phyloP scores from a whole-genome alignment of 2,329 filamentous ascomycete genomes.

The Fusarium staphyleae region DNA sequence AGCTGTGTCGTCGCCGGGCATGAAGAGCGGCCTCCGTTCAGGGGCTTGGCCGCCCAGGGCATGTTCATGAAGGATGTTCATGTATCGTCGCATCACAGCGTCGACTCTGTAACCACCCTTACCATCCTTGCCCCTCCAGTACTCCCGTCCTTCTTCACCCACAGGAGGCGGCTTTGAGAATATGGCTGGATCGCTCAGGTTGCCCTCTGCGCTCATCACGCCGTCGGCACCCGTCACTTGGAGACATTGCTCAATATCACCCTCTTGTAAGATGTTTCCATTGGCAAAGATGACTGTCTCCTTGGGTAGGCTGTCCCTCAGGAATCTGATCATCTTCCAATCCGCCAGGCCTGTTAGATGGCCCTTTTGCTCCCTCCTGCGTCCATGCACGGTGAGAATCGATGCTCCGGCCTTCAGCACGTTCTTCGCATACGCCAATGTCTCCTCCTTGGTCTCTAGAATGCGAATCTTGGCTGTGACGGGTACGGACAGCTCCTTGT shows the following conservation, averaged over 20 bases:
- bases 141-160: constrained; percentile 76
- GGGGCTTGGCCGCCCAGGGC: constrained; percentile 73
- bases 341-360: constrained; percentile 94
- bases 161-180: constrained; percentile 73
- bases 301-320: constrained; percentile 81
- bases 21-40: constrained; percentile 72
- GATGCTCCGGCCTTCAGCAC: constrained; percentile 88
- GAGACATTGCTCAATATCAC: constrained; percentile 79
- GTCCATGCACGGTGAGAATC: constrained; percentile 91
- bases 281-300: constrained; percentile 97
- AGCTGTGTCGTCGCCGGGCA: constrained; percentile 63
- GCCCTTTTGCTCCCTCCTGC: constrained; percentile 90
- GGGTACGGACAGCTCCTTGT: constrained; percentile 78
- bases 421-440: constrained; percentile 86
- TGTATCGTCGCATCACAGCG: constrained; percentile 83
- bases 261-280: constrained; percentile 85
- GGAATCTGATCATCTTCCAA: constrained; percentile 83
- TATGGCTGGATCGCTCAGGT: constrained; percentile 88
- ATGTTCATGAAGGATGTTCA: constrained; percentile 87
- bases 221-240: constrained; percentile 86
- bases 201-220: constrained; percentile 96
- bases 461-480: constrained; percentile 96
- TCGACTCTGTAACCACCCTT: constrained; percentile 89
- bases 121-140: constrained; percentile 82
- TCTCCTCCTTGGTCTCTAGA: constrained; percentile 84